Base-by-base conservation (phyloP, 2,329 filamentous ascomycete genomes). In the Venturia pyrina region DNA sequence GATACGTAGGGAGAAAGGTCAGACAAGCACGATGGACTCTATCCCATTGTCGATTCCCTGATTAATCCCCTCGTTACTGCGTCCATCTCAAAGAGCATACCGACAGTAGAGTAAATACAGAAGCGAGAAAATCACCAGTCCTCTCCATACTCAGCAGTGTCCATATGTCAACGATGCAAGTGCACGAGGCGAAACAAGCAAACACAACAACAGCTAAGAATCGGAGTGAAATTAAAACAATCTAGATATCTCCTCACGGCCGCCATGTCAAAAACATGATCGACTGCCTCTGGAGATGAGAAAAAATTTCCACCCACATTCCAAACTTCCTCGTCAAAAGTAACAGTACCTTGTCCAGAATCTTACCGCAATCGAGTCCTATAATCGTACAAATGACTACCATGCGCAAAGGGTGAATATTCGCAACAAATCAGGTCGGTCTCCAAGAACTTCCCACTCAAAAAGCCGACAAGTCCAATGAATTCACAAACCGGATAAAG, bases 321-420 rank as follows among this genome's bases (percentile, higher is more conserved):
- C 11, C 37, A 40, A 40, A 40, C 37, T 40, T 40, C 1, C 37
- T 40, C 37, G 37, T n/a, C 24, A 15, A 34, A 56, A 19, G 5
- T 2, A 17, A 19, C 24, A 24, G 34, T 56, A 56, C 50, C 15
- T 15, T 32, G 24, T 17, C 24, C 50, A 10, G 34, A 56, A 34
- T 32, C 24, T 34, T n/a, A 34, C n/a, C 24, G 15, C 50, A 56
- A 56, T 8, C 24, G 24, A 59, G 17, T 21, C 53, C 28, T 19
- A 37, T 59, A 59, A 37, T 59, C 53, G 15, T 59, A 59, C 53
- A 59, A 37, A 5, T 28, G 24, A 59, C 28, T 59, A 59, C 53
- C 53, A 15, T 59, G 53, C 53, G 53, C 53, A 21, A n/a, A 37
- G 53, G 53, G 53, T 59, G 53, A 59, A 59, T 59, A 37, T 40